Conservation (phyloP, 2,329 filamentous ascomycete genomes). For the Arthroderma uncinatum region DNA sequence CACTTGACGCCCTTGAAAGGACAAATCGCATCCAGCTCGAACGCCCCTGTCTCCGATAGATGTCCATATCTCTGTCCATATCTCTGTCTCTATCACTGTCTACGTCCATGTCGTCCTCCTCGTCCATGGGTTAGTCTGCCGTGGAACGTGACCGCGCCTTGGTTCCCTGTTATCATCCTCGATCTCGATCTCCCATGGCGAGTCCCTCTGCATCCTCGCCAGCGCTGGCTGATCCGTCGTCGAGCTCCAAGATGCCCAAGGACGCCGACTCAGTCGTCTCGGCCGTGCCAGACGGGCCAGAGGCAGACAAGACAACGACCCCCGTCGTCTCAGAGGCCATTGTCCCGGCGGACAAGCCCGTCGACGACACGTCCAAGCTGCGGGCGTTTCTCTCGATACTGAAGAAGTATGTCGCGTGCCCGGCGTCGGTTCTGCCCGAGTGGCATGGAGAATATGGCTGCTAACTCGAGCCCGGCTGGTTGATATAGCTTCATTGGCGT, state of each 20-base stretch:
- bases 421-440: not conserved
- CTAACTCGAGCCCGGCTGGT: slow-evolving; percentile 9
- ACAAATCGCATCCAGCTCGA: too few relatives aligned
- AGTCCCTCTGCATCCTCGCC: not conserved
- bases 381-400: slow-evolving; percentile 80
- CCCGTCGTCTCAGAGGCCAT: not conserved
- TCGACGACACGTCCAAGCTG: slow-evolving; percentile 75
- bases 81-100: too few relatives aligned
- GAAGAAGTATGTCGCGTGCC: slow-evolving; percentile 55
- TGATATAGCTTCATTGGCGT: slow-evolving; percentile 77
- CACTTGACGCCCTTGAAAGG: too few relatives aligned
- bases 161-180: not conserved
- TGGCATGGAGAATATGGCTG: not conserved
- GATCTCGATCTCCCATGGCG: not conserved
- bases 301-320: not conserved
- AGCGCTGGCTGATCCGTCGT: not conserved
- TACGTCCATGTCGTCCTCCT: not conserved
- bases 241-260: slow-evolving; percentile 2
- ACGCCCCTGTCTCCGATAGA: too few relatives aligned
- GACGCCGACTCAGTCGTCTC: not conserved
- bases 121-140: not conserved
- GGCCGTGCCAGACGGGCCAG: not conserved
- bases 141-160: not conserved
- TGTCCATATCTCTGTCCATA: too few relatives aligned
- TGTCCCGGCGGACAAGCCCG: not conserved